These are phyloP conservation scores for Talaromyces pinophilus DNA, from an alignment of 2,329 filamentous ascomycete species.

Conservation along the genomic window DNA sequence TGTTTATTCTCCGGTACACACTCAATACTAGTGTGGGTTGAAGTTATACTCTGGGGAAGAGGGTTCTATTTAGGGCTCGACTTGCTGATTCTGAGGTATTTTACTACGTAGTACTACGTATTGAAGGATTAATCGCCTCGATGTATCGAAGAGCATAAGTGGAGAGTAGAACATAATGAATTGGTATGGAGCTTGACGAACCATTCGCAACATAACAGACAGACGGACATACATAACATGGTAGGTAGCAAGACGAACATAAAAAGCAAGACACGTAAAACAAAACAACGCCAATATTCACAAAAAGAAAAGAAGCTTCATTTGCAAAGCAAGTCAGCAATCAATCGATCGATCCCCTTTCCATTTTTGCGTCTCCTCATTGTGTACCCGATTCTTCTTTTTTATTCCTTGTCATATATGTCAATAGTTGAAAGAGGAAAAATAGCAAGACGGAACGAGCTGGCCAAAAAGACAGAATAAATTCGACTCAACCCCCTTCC, in stretches of 20 bases:
- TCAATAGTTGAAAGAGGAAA: neutral
- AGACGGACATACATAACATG: conserved; percentile 1
- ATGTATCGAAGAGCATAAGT: neutral
- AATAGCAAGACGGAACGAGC: neutral
- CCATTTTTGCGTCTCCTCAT: neutral
- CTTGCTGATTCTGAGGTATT: neutral
- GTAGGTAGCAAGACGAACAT: neutral
- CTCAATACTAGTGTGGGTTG: neutral
- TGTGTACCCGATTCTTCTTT: neutral
- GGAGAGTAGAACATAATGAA: neutral
- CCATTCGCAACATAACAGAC: neutral
- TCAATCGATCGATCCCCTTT: neutral
- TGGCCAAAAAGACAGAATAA: neutral
- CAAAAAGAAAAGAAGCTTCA: neutral
- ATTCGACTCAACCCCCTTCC: neutral
- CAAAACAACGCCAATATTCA: conserved; percentile 13
- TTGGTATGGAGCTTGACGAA: conserved; percentile 4
- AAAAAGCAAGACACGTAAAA: neutral
- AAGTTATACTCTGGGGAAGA: neutral
- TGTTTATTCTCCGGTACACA: conserved; percentile 3
- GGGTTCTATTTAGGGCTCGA: neutral
- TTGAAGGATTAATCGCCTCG: neutral
- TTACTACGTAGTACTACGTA: neutral
- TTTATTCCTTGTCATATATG: conserved; percentile 5
- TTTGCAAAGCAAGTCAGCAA: neutral